Conservation (phyloP, 2,329 filamentous ascomycete genomes). For the Cladophialophora exuberans region DNA sequence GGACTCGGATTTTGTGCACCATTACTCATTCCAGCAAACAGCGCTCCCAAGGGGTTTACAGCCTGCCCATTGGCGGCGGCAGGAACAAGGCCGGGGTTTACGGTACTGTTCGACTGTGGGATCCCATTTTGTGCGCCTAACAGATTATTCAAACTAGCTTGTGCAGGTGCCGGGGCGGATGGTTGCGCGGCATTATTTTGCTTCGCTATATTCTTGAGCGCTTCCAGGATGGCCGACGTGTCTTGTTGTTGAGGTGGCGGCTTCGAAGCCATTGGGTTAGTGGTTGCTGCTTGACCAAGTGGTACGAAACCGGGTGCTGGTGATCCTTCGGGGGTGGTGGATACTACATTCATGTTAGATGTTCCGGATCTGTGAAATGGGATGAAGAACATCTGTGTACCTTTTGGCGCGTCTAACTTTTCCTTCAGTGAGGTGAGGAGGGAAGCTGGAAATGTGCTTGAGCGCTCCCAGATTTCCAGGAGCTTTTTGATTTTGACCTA, state of each 20-base stretch:
- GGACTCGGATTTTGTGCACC: slow-evolving; percentile 43
- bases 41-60: slow-evolving; percentile 61
- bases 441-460: slow-evolving; percentile 80
- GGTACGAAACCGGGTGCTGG: slow-evolving; percentile 50
- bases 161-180: slow-evolving; percentile 40
- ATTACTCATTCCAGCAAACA: slow-evolving; percentile 51
- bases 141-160: slow-evolving; percentile 52
- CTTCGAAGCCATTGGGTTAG: slow-evolving; percentile 29
- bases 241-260: slow-evolving; percentile 50
- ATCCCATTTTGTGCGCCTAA: slow-evolving; percentile 53
- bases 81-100: slow-evolving; percentile 49
- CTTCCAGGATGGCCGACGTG: slow-evolving; percentile 71
- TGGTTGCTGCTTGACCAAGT: slow-evolving; percentile 39
- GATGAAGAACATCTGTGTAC: slow-evolving; percentile 63
- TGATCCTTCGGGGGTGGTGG: slow-evolving; percentile 67
- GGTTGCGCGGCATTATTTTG: slow-evolving; percentile 64
- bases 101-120: slow-evolving; percentile 42
- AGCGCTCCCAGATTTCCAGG: slow-evolving; percentile 97
- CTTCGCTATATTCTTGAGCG: slow-evolving; percentile 78
- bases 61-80: slow-evolving; percentile 54
- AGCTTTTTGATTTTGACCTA: slow-evolving; percentile 96
- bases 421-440: slow-evolving; percentile 85
- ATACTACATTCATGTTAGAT: slow-evolving; percentile 20
- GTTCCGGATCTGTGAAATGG: neutral
- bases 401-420: slow-evolving; percentile 66